Base-by-base conservation (phyloP, 2,329 filamentous ascomycete species). In the Byssothecium circinans region DNA sequence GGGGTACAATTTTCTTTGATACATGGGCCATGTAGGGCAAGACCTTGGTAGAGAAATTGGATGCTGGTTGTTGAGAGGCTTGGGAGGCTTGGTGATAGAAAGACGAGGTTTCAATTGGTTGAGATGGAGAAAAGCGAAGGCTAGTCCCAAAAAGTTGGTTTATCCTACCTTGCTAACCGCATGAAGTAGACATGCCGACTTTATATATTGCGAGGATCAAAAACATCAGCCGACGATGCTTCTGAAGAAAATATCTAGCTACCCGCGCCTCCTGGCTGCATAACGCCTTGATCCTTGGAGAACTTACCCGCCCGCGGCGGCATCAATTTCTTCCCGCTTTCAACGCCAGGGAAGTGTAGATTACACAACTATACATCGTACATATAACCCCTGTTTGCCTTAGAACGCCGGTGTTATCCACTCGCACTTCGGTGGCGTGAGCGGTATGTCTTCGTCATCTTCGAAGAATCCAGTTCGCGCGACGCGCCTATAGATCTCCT, bases 391-490 rank as follows among this genome's bases (percentile, higher is more conserved):
- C 5, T 32, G 10, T 12, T 14, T 12, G 7, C 29, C 12, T 14
- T 32, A 32, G 8, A 14, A 19, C 7, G 49, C 18, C 18, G 47
- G 39, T 20, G 56, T 71, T 56, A 84, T 85, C 77, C 85, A 92
- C 62, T 92, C 89, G 52, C 83, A 78, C 70, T 85, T 85, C 0
- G 91, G 91, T 17, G 91, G 89, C 37, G 90, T 74, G 58, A 87
- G 79, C 0, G 91, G 91, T 74, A 96, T 87, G 6, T 84, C 61
- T 0, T 85, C 86, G 29, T 83, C 81, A 34, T 81, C 83, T 34
- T 81, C 78, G 68, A 95, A 96, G 25, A 68, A 71, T 0, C 89
- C 89, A 17, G 81, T 81, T 53, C 82, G 76, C 37, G 79, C 75
- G 64, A 91, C 84, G 36, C 79, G 76, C 49, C 76, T 74, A 73